Base-by-base conservation (phyloP, 495 filamentous ascomycete genomes). In the Rhypophila decipiens region DNA sequence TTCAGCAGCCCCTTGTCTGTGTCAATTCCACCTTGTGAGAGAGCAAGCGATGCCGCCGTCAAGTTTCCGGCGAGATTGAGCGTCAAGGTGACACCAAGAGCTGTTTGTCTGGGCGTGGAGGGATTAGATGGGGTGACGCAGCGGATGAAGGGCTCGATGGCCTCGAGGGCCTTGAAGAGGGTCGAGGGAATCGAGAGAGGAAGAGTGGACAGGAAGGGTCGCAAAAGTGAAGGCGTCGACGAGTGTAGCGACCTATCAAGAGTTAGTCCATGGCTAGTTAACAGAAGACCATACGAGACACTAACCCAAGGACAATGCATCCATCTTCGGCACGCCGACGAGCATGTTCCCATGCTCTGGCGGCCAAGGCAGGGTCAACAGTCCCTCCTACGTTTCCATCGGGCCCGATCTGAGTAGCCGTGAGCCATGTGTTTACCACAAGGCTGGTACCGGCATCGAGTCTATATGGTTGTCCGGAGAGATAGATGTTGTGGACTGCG, bases 271-370 rank as follows among this genome's bases (percentile, higher is more conserved):
- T 37, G 15, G 27, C 15, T n/a, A n/a, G n/a, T n/a, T n/a, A n/a
- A n/a, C n/a, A n/a, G 39, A 18, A 44, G 18, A 33, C 24, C 9
- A 42, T 7, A 15, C 5, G 0, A 31, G 33, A 33, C 17, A 40
- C 77, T 54, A 72, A 96, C 90, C 86, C 83, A 52, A 98, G 68
- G 44, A 96, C 72, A 50, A 98, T 87, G 59, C 90, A 96, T 11
- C 89, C 91, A 72, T 98, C 93, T 62, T 98, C 93, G 33, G 93
- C 93, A 69, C 93, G 79, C 39, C 93, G 78, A 52, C 93, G 78
- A 44, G 94, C 93, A 77, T 98, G 93, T 68, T 98, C 93, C 93
- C 93, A 98, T 22, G 90, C 93, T 58, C 88, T 78, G 13, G 81
- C 73, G 1, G 86, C 88, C 45, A 98, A 59, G 19, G 87, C 83